Evolutionary conservation across 257 asterid species (phyloP).

Genomic region (Striga asiatica): DNA sequence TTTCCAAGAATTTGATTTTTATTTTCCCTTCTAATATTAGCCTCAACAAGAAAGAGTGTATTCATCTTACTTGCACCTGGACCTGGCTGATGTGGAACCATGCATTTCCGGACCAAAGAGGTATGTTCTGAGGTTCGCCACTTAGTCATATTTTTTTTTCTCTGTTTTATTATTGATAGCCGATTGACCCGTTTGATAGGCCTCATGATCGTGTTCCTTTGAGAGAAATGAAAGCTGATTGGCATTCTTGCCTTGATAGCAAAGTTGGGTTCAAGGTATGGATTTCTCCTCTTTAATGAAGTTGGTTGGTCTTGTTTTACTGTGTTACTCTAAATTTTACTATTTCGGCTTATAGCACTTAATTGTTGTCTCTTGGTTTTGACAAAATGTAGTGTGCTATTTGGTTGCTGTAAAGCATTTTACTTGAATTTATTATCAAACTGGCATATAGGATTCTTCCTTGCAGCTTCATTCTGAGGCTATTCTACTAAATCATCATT

Average conservation of each 20-base stretch:
- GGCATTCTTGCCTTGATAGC: slow-evolving; percentile 89
- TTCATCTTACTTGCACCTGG: too few species aligned
- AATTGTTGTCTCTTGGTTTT: neutral
- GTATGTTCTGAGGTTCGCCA: neutral
- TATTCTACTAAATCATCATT: neutral
- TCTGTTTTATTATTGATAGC: slow-evolving; percentile 6
- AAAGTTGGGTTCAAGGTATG: slow-evolving; percentile 92
- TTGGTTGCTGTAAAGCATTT: neutral
- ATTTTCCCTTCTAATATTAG: slow-evolving; percentile 31
- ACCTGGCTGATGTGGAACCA: too few species aligned
- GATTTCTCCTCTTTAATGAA: slow-evolving; percentile 3
- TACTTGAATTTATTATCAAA: neutral
- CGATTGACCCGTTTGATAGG: slow-evolving; percentile 29
- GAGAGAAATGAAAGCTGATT: slow-evolving; percentile 87
- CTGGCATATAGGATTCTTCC: neutral
- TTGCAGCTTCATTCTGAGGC: neutral
- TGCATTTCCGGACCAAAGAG: too few species aligned
- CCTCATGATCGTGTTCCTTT: slow-evolving; percentile 89
- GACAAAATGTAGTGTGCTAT: neutral
- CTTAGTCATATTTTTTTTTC: neutral
- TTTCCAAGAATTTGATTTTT: slow-evolving; percentile 9
- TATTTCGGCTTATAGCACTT: neutral
- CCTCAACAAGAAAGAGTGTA: too few species aligned
- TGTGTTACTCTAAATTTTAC: slow-evolving; percentile 4
- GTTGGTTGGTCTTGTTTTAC: slow-evolving; percentile 5